Conservation (phyloP, 1,139 yeast genomes). For the Hemisphaericaspora subhashii region DNA sequence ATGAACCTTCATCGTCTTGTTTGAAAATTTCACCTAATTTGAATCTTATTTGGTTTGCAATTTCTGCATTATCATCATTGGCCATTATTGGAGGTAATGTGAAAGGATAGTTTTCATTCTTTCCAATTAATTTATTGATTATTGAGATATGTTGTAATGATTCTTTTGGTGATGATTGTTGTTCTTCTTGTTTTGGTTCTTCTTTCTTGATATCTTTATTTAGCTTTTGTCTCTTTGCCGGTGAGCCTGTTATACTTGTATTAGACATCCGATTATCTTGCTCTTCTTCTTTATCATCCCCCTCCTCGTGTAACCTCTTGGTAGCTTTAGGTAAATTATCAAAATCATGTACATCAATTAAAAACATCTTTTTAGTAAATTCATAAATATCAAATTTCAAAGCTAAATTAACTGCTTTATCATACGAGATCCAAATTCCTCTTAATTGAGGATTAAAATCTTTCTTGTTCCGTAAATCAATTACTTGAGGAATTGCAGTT, state of each 20-base stretch:
- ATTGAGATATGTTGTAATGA: conserved; percentile 1
- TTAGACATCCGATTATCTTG: conserved; percentile 11
- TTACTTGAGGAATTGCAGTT: conserved; percentile 23
- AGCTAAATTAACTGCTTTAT: conserved; percentile 44
- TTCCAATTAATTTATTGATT: conserved; percentile 23
- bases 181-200: neutral
- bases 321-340: conserved; percentile 35
- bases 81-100: conserved; percentile 54
- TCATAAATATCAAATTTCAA: conserved; percentile 43
- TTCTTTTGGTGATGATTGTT: no score
- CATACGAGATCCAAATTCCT: conserved; percentile 49
- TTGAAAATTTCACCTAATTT: conserved; percentile 51
- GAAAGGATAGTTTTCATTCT: conserved; percentile 49
- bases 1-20: conserved; percentile 33
- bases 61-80: conserved; percentile 26
- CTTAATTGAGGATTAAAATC: conserved; percentile 24
- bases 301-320: conserved; percentile 16
- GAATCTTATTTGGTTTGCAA: conserved; percentile 55
- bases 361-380: conserved; percentile 37
- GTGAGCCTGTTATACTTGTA: conserved; percentile 25
- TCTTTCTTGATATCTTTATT: neutral
- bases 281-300: conserved; percentile 11
- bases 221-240: conserved; percentile 31
- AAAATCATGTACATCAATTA: conserved; percentile 48
- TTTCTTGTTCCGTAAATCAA: conserved; percentile 33